These are phyloP conservation scores for Chlamydomonas incerta DNA, from an alignment of 139 green algal genomes.

Conservation along the genomic window DNA sequence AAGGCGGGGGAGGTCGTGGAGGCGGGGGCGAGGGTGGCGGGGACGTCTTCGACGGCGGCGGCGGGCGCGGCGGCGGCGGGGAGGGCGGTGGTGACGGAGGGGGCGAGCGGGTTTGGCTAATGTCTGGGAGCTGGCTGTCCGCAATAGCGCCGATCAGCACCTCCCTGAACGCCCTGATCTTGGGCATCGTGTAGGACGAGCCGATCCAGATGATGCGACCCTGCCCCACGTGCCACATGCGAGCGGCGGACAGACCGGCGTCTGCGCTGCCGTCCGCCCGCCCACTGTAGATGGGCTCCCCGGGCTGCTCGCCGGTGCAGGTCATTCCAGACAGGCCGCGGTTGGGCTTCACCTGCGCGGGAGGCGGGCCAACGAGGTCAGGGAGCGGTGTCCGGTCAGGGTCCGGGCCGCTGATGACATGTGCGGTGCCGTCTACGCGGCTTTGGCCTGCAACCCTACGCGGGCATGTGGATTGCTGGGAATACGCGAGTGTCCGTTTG, in stretches of 20 bases:
- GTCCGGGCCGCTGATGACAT: no score
- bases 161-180: not conserved
- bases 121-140: not conserved
- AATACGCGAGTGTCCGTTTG: no score
- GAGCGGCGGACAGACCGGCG: not conserved
- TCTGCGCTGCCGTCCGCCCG: not conserved
- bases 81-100: not conserved
- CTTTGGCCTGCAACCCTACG: no score
- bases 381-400: no score
- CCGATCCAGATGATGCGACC: conserved; percentile 17
- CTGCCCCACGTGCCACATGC: not conserved
- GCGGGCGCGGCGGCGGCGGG: not conserved
- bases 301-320: not conserved
- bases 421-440: no score
- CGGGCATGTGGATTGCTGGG: no score
- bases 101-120: not conserved
- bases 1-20: not conserved
- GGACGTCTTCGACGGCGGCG: not conserved
- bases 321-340: not conserved
- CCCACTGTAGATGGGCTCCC: not conserved
- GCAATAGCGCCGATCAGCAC: not conserved
- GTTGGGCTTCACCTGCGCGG: not conserved
- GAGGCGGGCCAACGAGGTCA: no score
- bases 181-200: not conserved
- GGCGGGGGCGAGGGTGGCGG: not conserved